A percentile compares a stretch with the other conserved stretches of the same genome.
Conservation (phyloP, 2,329 filamentous ascomycete species). For the Colletotrichum incanum region DNA sequence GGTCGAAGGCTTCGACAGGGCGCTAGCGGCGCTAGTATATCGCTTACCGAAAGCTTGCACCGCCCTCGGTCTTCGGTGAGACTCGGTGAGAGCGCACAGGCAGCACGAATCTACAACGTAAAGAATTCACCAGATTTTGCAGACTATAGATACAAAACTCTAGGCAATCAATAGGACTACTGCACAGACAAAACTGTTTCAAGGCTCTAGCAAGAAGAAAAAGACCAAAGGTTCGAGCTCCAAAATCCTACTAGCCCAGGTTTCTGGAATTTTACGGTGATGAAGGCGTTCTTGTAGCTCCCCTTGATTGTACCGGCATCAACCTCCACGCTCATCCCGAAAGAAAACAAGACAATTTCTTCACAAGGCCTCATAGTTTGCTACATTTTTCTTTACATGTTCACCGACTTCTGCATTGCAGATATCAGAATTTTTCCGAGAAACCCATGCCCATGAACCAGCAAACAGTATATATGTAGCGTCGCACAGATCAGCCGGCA, state of each 20-base stretch:
- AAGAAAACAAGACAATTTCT: no score
- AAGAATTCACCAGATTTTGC: not conserved
- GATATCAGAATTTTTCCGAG: no score
- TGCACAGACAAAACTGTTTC: not conserved
- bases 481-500: slow-evolving; percentile 8
- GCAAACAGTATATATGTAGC: not conserved
- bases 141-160: not conserved
- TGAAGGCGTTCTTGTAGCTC: no score
- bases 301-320: no score
- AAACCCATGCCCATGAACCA: not conserved
- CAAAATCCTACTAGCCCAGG: no score
- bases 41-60: slow-evolving; percentile 12
- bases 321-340: no score
- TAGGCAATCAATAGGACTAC: not conserved
- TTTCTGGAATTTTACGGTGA: no score
- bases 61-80: not conserved
- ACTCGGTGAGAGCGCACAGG: not conserved
- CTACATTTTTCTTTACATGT: no score
- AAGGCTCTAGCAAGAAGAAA: no score
- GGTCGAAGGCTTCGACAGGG: slow-evolving; percentile 2
- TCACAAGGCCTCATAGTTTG: no score
- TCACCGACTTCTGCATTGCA: no score
- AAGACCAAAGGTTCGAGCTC: no score
- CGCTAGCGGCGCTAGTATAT: not conserved
- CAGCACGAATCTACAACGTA: not conserved